These are phyloP conservation scores for Alternaria panax DNA, from an alignment of 2,329 filamentous ascomycete genomes.

Conservation along the genomic window DNA sequence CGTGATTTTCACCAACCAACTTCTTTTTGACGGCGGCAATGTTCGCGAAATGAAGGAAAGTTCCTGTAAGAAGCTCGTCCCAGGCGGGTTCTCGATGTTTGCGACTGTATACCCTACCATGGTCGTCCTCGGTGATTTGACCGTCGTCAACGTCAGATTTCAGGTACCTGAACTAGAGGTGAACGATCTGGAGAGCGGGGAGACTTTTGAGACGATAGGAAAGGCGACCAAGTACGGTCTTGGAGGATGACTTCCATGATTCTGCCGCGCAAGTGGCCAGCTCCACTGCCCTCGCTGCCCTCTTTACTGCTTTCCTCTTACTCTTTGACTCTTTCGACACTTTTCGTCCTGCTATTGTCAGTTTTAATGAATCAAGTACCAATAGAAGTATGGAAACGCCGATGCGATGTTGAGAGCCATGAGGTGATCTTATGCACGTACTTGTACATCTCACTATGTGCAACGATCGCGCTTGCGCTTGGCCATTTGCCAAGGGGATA, in stretches of 20 bases:
- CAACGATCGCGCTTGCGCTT: background rate
- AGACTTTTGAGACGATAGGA: background rate
- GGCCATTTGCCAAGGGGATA: background rate
- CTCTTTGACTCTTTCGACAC: background rate
- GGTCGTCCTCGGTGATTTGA: background rate
- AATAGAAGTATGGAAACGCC: background rate
- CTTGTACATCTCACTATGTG: background rate
- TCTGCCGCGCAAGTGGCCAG: background rate
- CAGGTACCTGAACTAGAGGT: background rate
- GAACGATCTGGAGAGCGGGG: background rate
- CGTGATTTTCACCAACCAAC: background rate
- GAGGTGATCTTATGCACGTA: background rate
- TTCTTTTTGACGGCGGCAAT: background rate
- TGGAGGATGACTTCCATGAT: background rate
- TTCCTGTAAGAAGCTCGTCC: background rate
- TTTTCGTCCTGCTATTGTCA: background rate
- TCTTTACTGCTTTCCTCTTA: background rate
- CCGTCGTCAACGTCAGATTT: background rate
- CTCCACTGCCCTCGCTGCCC: background rate
- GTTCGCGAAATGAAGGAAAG: background rate
- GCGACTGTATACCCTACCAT: background rate
- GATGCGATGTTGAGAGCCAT: background rate
- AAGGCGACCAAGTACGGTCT: background rate
- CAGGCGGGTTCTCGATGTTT: background rate
- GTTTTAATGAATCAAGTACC: background rate